Conservation (phyloP, 306 rosid species). For the Styphnolobium japonicum region DNA sequence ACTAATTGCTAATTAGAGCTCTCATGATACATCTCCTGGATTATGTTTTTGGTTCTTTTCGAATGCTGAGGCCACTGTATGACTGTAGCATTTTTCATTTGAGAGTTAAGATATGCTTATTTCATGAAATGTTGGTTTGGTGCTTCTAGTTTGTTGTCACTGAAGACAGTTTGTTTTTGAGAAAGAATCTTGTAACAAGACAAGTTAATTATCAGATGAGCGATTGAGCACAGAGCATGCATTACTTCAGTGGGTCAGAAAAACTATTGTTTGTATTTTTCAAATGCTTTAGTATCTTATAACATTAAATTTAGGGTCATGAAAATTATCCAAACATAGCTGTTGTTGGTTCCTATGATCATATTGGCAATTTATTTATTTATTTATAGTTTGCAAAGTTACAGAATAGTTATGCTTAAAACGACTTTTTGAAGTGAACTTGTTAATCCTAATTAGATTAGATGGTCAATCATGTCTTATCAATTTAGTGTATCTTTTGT, state of each 20-base stretch:
- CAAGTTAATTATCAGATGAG: neutral
- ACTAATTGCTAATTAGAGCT: neutral
- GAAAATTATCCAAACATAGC: neutral
- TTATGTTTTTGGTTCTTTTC: neutral
- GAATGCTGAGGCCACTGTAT: too few relatives aligned
- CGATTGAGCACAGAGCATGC: neutral
- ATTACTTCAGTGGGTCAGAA: neutral
- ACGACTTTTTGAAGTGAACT: neutral
- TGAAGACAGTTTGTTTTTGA: neutral
- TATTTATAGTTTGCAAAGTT: neutral
- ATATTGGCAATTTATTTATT: too few relatives aligned
- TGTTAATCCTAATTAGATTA: neutral
- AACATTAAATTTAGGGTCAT: neutral
- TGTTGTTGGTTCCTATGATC: neutral
- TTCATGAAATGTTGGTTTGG: constrained; percentile 1
- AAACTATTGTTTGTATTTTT: neutral
- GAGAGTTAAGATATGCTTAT: neutral
- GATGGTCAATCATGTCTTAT: neutral
- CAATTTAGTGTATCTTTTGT: neutral
- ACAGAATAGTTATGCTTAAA: neutral
- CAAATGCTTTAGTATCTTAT: neutral
- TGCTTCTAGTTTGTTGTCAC: neutral
- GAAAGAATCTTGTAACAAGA: neutral
- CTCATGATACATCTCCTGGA: neutral
- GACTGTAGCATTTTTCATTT: too few relatives aligned